Conservation (phyloP, 257 asterid genomes). For the Linaria vulgaris region DNA sequence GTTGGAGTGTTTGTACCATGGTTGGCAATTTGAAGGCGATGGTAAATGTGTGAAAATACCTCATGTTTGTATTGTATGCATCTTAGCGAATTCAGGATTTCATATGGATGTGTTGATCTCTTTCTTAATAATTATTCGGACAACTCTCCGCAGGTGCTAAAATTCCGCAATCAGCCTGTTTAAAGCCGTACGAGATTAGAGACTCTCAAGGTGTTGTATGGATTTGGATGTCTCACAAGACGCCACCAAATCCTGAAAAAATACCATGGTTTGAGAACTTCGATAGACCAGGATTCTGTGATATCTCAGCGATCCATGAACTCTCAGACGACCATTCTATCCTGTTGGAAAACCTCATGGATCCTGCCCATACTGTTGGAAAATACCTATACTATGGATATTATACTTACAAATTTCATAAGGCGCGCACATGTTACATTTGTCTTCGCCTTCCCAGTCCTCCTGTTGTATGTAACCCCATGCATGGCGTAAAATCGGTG, state of each 20-base stretch:
- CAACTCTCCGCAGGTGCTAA: constrained; percentile 75
- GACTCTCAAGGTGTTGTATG: constrained; percentile 95
- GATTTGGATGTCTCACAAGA: constrained; percentile 91
- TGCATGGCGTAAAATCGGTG: too few relatives aligned
- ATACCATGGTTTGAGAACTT: constrained; percentile 85
- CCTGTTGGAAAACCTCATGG: constrained; percentile 96
- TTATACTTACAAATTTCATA: too few relatives aligned
- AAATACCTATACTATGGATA: too few relatives aligned
- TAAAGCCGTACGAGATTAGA: constrained; percentile 57
- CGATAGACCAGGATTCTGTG: constrained; percentile 62
- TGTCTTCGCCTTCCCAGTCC: too few relatives aligned
- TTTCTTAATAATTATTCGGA: constrained; percentile 8
- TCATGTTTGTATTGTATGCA: constrained; percentile 52
- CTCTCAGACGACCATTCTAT: constrained; percentile 96
- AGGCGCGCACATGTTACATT: too few relatives aligned
- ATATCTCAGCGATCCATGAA: constrained; percentile 76
- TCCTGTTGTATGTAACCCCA: too few relatives aligned
- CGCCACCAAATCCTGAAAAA: constrained; percentile 59
- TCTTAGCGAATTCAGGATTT: background rate
- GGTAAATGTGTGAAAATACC: constrained; percentile 94
- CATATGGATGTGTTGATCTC: constrained; percentile 7
- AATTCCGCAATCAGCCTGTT: constrained; percentile 86
- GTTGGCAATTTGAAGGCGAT: constrained; percentile 90
- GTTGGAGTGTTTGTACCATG: constrained; percentile 90
- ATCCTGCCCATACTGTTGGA: constrained; percentile 96